Percentiles rank a stretch among this genome's conserved stretches.
Evolutionary conservation across 202 grass and related monocot genomes (phyloP).

Genomic region (Panicum hallii): DNA sequence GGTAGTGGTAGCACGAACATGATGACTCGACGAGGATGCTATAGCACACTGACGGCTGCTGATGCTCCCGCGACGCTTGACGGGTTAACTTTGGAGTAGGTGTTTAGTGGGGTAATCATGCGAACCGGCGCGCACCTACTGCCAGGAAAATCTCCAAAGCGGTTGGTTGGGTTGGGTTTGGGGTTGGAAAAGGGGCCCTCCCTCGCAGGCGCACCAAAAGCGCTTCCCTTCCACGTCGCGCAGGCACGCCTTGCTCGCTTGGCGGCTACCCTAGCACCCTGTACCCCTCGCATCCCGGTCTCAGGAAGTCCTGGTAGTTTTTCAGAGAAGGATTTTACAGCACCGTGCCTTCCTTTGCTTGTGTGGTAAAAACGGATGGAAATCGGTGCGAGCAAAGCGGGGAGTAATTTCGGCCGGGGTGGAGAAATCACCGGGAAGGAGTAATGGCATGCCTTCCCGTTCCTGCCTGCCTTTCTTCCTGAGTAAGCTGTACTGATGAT

Average conservation of each 20-base stretch:
- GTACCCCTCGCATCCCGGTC: not conserved
- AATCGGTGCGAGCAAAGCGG: not conserved
- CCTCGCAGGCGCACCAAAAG: not conserved
- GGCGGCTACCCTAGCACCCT: not conserved
- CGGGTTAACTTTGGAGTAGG: conserved; percentile 10
- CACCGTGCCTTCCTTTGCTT: not conserved
- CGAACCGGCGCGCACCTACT: conserved; percentile 42
- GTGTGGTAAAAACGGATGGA: not conserved
- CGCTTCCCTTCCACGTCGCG: conserved; percentile 28
- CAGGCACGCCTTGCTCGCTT: conserved; percentile 22
- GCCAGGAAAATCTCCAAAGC: conserved; percentile 37
- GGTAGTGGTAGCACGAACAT: too few relatives aligned
- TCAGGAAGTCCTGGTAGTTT: not conserved
- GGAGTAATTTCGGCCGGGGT: conserved; percentile 10
- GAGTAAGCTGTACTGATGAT: conserved; percentile 14
- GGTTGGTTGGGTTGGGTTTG: conserved; percentile 19
- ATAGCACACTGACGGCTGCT: not conserved
- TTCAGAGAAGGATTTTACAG: not conserved
- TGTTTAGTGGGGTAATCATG: conserved; percentile 51
- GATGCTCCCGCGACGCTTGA: conserved; percentile 7
- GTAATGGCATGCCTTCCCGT: not conserved
- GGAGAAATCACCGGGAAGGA: not conserved
- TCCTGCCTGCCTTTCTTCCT: conserved; percentile 28
- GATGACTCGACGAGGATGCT: too few relatives aligned
- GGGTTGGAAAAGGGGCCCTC: conserved; percentile 7